These are phyloP conservation scores for Lepiota venenata DNA, from an alignment of 768 basidiomycete genomes.

Conservation along the genomic window DNA sequence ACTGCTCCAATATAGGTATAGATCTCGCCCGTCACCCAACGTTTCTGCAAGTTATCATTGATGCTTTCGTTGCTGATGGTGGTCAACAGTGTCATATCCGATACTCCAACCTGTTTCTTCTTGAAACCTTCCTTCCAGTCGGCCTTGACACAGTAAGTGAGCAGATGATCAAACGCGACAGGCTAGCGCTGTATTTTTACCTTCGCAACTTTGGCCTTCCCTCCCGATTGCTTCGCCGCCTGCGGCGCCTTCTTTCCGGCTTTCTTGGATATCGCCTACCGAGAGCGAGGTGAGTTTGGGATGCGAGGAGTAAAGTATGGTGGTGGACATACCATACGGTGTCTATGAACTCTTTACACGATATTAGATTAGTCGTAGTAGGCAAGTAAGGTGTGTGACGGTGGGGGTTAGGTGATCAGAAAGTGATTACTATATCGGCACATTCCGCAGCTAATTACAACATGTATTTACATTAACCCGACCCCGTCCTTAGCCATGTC, in stretches of 20 bases:
- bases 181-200: conserved; percentile 31
- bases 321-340: conserved; percentile 17
- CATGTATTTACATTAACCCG: background rate
- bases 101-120: conserved; percentile 98
- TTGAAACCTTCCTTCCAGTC: conserved; percentile 99
- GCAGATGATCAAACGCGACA: conserved; percentile 10
- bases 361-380: conserved; percentile 1
- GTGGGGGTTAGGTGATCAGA: background rate
- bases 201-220: conserved; percentile 70
- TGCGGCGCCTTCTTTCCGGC: conserved; percentile 79
- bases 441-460: conserved; percentile 6
- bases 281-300: conserved; percentile 6
- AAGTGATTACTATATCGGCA: background rate
- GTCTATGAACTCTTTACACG: background rate
- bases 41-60: conserved; percentile 97
- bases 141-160: conserved; percentile 50
- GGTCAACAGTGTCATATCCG: conserved; percentile 96
- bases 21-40: conserved; percentile 93
- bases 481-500: conserved; percentile 18
- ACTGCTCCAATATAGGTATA: conserved; percentile 99
- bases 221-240: conserved; percentile 59
- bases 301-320: background rate
- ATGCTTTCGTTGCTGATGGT: conserved; percentile 97
- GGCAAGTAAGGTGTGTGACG: background rate
- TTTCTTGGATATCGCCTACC: conserved; percentile 84